Evolutionary conservation across 345 rosid genomes (phyloP), one percentile per base, ranked within the genome.

Genomic region (Salix caprea): DNA sequence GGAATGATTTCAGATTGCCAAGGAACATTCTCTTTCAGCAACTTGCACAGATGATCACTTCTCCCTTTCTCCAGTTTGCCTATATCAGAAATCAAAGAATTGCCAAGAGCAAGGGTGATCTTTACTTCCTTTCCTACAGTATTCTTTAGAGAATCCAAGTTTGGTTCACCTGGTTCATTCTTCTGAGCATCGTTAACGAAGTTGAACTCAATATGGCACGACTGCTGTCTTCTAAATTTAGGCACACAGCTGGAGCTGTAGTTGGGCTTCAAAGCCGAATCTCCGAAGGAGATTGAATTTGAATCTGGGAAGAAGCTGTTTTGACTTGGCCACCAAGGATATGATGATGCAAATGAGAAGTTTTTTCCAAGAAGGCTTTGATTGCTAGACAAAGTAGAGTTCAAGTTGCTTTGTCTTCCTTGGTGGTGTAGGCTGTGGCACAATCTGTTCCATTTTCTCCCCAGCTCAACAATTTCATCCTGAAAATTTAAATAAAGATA

Each of bases 21-120:
- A 30, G 96, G 91, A 40, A 92, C 86, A 71, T 85, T 91, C 78
- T 89, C 89, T 60, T 82, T 87, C 76, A 94, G 84, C 77, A 82
- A 52, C 77, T 84, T 79, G 21, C 72, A 71, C 64, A 92, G 66
- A 42, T 80, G 85, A 37, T 79, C 84, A 56, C 50, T 60, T 44
- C 70, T 65, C 65, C 79, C 78, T 73, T 80, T 84, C 30, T 78
- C 83, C 60, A 70, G 71, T 66, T 84, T 85, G 72, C 76, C 86
- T 52, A 74, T 70, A 78, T 81, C 90, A 44, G 87, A 82, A 68
- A 77, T 81, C 52, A 74, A 50, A 67, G 83, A 88, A 82, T 77
- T 87, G 14, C 98, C 97, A 65, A 94, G 92, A 15, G 88, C 91
- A 78, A 94, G 97, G 66, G 91, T 89, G 81, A 91, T 86, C 79